Evolutionary conservation across 176 grass and related monocot species (phyloP).

Genomic region (Urochloa ruziziensis): DNA sequence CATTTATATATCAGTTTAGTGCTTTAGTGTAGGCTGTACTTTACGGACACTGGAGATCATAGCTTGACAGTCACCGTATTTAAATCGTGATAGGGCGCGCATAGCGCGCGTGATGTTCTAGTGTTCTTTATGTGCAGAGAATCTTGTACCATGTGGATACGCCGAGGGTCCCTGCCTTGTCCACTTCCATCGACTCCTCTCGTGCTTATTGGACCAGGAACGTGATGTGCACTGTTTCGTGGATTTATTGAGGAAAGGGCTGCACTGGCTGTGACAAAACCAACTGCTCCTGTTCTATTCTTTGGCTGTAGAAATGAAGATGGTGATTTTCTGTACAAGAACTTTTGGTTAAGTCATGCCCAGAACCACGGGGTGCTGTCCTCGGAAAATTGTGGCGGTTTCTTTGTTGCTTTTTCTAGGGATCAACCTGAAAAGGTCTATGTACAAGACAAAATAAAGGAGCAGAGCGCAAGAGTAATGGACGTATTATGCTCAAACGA

Average conservation of each 20-base stretch:
- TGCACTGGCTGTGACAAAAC: slow-evolving; percentile 21
- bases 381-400: slow-evolving; percentile 55
- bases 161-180: slow-evolving; percentile 48
- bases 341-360: slow-evolving; percentile 68
- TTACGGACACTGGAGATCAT: too few species aligned
- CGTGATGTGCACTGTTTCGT: slow-evolving; percentile 78
- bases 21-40: too few species aligned
- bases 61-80: too few species aligned
- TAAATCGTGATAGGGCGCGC: too few species aligned
- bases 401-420: slow-evolving; percentile 84
- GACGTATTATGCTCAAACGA: slow-evolving; percentile 37
- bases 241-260: slow-evolving; percentile 76
- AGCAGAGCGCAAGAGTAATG: slow-evolving; percentile 67
- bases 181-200: slow-evolving; percentile 61
- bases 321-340: slow-evolving; percentile 65
- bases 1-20: too few species aligned
- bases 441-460: slow-evolving; percentile 89
- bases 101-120: too few species aligned
- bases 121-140: slow-evolving; percentile 42
- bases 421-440: slow-evolving; percentile 77
- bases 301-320: slow-evolving; percentile 69
- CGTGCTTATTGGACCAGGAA: slow-evolving; percentile 80
- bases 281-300: slow-evolving; percentile 60
- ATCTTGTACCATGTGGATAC: slow-evolving; percentile 70
- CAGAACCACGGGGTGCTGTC: slow-evolving; percentile 61